Evolutionary conservation across 2,329 filamentous ascomycete genomes (phyloP).

Genomic region (Penicillium sp.): DNA sequence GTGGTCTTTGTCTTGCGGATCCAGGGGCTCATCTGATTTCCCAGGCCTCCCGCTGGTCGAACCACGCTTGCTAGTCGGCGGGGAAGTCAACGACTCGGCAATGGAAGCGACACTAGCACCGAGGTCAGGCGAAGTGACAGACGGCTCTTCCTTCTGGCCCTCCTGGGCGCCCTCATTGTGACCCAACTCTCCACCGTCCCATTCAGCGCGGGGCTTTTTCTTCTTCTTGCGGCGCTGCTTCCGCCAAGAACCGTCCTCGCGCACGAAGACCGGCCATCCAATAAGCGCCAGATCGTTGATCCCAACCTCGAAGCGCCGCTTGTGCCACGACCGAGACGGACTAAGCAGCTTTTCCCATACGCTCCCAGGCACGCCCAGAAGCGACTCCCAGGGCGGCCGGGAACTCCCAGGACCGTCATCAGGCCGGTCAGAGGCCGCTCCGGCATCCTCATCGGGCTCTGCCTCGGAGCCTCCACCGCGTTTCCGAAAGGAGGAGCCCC

Average conservation of each 20-base stretch:
- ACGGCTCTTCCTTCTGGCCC: conserved; percentile 32
- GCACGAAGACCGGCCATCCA: conserved; percentile 78
- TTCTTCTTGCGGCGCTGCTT: conserved; percentile 56
- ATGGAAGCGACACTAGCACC: conserved; percentile 33
- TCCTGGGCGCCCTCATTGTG: conserved; percentile 38
- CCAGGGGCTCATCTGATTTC: conserved; percentile 25
- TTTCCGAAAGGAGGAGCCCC: conserved; percentile 28
- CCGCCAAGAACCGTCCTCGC: conserved; percentile 72
- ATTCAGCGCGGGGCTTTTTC: conserved; percentile 33
- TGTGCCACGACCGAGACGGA: conserved; percentile 71
- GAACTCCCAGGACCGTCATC: conserved; percentile 25
- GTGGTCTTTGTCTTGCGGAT: conserved; percentile 49
- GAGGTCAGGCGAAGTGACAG: conserved; percentile 23
- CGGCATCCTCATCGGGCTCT: conserved; percentile 35
- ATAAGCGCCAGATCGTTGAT: conserved; percentile 76
- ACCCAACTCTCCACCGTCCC: conserved; percentile 35
- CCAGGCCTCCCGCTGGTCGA: conserved; percentile 23
- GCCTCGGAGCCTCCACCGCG: conserved; percentile 31
- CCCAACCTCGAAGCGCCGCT: conserved; percentile 75
- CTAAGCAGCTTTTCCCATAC: conserved; percentile 77
- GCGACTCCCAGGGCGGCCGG: conserved; percentile 51
- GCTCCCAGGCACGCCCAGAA: conserved; percentile 69
- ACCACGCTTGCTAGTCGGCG: conserved; percentile 25
- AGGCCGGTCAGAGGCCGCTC: conserved; percentile 28
- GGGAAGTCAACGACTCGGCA: conserved; percentile 23